Evolutionary conservation across 257 asterid genomes (phyloP).

Genomic region (Leptodermis oblonga): DNA sequence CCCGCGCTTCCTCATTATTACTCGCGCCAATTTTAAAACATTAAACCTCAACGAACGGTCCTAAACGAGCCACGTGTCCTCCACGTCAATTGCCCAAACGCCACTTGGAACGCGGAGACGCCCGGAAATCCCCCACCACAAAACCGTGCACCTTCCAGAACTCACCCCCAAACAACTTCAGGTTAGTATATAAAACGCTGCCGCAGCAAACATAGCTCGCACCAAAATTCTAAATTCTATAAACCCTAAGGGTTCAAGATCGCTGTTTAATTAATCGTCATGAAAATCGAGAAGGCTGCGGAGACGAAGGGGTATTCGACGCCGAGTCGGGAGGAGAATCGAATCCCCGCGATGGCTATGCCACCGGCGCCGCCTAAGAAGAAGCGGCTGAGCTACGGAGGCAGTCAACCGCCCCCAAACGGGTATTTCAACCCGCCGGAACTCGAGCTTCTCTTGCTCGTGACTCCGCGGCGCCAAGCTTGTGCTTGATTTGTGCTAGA

Average conservation of each 20-base stretch:
- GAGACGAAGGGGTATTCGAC: conserved; percentile 35
- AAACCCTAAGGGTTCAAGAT: no score
- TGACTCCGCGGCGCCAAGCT: conserved; percentile 29
- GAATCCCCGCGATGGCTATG: conserved; percentile 33
- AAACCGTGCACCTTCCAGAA: conserved; percentile 37
- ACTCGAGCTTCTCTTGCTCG: conserved; percentile 36
- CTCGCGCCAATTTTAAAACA: not conserved
- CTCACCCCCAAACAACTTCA: no score
- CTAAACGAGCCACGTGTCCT: not conserved
- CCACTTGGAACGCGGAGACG: conserved; percentile 22
- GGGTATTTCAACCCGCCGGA: conserved; percentile 52
- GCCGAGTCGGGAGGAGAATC: conserved; percentile 28
- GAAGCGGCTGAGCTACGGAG: conserved; percentile 21
- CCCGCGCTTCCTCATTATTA: conserved; percentile 12
- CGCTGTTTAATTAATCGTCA: no score
- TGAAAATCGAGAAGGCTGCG: no score
- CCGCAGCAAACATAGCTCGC: no score
- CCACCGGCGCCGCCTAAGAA: conserved; percentile 57
- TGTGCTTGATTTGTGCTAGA: conserved; percentile 22
- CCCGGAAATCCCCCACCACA: conserved; percentile 18
- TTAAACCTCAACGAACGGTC: conserved; percentile 7
- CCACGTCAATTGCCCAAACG: conserved; percentile 12
- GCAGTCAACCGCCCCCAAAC: conserved; percentile 26
- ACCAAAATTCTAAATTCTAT: no score
- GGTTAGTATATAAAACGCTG: no score